Conservation (phyloP, 1,284 basidiomycete species). For the Papiliotrema terrestris region DNA sequence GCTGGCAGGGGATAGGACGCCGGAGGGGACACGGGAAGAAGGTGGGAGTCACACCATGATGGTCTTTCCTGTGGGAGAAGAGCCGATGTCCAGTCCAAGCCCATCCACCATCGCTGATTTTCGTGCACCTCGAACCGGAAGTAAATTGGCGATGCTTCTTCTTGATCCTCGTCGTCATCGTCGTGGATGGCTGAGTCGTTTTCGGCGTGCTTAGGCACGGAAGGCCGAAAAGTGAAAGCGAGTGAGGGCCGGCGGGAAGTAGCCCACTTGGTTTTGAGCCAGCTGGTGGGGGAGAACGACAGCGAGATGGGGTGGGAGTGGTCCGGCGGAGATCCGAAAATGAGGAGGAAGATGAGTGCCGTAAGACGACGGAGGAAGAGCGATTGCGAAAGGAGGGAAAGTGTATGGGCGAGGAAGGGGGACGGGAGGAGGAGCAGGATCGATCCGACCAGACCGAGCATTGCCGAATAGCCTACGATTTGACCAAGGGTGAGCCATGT, state of each 20-base stretch:
- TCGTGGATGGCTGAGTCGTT: constrained; percentile 20
- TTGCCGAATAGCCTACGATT: constrained; percentile 28
- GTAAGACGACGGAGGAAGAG: constrained; percentile 34
- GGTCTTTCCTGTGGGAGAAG: constrained; percentile 85
- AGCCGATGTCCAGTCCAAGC: constrained; percentile 81
- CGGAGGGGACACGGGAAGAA: constrained; percentile 54
- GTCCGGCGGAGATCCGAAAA: constrained; percentile 44
- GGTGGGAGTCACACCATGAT: constrained; percentile 64
- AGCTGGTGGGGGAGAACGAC: constrained; percentile 32
- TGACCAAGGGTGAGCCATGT: constrained; percentile 41
- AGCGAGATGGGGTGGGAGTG: constrained; percentile 23
- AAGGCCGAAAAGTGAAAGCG: constrained; percentile 34
- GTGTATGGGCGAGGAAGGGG: constrained; percentile 38
- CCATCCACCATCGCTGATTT: constrained; percentile 84
- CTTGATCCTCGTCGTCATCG: constrained; percentile 14
- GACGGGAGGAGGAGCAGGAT: constrained; percentile 44
- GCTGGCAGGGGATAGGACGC: constrained; percentile 45
- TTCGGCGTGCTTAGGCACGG: background rate
- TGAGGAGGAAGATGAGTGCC: constrained; percentile 39
- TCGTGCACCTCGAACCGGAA: constrained; percentile 86
- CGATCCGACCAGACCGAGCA: constrained; percentile 41
- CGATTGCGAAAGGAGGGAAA: constrained; percentile 37
- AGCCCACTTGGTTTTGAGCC: constrained; percentile 46
- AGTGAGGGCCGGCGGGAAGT: constrained; percentile 38
- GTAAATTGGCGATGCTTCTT: constrained; percentile 53